Base-by-base conservation (phyloP, 148 eudicot species). In the Vaccinium myrtillus region DNA sequence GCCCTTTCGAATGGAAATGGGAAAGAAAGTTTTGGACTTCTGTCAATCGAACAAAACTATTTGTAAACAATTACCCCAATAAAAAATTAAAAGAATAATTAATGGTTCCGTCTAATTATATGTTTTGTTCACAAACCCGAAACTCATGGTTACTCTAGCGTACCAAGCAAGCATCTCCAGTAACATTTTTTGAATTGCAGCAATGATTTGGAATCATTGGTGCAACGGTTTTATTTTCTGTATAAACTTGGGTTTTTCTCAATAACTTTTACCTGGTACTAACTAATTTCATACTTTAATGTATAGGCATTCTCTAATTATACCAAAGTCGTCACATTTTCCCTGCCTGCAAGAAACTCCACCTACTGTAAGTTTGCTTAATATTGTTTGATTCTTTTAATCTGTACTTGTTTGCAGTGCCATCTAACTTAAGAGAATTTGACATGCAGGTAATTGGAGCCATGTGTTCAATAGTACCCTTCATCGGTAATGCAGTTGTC, bases 391-490 rank as follows among this genome's bases (percentile, higher is more conserved):
- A 56, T 61, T 79, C 51, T 82, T 49, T 13, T 15, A 55, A 18
- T 76, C 49, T 12, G 23, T 49, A 56, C 70, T 74, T 61, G 8
- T 55, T 56, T 48, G 83, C 54, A 69, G 50, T 80, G 32, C 8
- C 30, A 39, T 79, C 84, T 75, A 49, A 82, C 78, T 63, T 36
- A 5, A 76, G n/a, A 12, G 32, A 51, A 74, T 19, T 48, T 75
- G 36, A 23, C 30, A 59, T 82, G 88, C 91, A 97, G 99, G 91
- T 95, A 75, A 86, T 97, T 84, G 98, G 93, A 85, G 95, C 98
- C 75, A 97, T 95, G 94, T 93, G 95, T 81, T 94, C 97, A 56
- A 97, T 95, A 90, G 93, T 97, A 86, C 98, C 99, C 39, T 87
- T 93, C 56, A 92, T 97, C 81, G 93, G 99, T 91, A 94, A 84